A percentile compares a stretch with the other conserved stretches of the same genome.
phyloP scores from a whole-genome alignment of 1,284 basidiomycete species.

The Trametes pubescens region DNA sequence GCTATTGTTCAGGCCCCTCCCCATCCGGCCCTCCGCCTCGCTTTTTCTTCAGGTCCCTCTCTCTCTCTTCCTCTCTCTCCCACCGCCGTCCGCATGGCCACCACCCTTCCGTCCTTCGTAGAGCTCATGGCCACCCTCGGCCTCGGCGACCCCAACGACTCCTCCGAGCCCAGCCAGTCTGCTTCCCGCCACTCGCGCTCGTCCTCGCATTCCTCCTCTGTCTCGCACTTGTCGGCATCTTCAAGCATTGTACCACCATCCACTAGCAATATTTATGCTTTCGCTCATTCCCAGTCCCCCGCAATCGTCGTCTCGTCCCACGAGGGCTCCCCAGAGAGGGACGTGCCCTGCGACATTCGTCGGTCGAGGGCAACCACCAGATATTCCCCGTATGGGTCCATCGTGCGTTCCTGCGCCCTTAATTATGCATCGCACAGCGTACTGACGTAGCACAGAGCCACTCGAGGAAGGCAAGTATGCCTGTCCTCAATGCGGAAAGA shows the following conservation, averaged over 20 bases:
- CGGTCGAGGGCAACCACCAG: slow-evolving; percentile 46
- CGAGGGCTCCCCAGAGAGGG: slow-evolving; percentile 32
- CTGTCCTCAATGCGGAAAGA: slow-evolving; percentile 41
- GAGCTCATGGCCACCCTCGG: slow-evolving; percentile 85
- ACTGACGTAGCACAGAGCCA: slow-evolving; percentile 38
- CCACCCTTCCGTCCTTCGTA: slow-evolving; percentile 82
- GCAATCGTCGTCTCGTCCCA: slow-evolving; percentile 34
- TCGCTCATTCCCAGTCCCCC: slow-evolving; percentile 26
- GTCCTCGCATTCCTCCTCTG: slow-evolving; percentile 51
- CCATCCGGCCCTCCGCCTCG: slow-evolving; percentile 34
- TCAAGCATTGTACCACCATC: slow-evolving; percentile 39
- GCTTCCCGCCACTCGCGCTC: slow-evolving; percentile 42
- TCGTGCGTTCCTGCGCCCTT: slow-evolving; percentile 51
- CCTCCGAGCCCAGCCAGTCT: slow-evolving; percentile 36
- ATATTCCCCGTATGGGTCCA: slow-evolving; percentile 70
- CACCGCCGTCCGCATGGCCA: slow-evolving; percentile 49
- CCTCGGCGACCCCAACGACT: slow-evolving; percentile 54
- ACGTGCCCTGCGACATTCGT: slow-evolving; percentile 40
- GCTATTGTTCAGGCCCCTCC: slow-evolving; percentile 39
- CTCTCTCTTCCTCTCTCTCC: slow-evolving; percentile 36
- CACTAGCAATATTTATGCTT: slow-evolving; percentile 32
- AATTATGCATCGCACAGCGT: slow-evolving; percentile 14
- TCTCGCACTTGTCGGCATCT: slow-evolving; percentile 40
- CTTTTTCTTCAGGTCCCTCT: not conserved
- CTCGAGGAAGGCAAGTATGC: slow-evolving; percentile 46